These are phyloP conservation scores for Neofusicoccum umdonicola DNA, from an alignment of 2,329 filamentous ascomycete genomes.

Conservation along the genomic window DNA sequence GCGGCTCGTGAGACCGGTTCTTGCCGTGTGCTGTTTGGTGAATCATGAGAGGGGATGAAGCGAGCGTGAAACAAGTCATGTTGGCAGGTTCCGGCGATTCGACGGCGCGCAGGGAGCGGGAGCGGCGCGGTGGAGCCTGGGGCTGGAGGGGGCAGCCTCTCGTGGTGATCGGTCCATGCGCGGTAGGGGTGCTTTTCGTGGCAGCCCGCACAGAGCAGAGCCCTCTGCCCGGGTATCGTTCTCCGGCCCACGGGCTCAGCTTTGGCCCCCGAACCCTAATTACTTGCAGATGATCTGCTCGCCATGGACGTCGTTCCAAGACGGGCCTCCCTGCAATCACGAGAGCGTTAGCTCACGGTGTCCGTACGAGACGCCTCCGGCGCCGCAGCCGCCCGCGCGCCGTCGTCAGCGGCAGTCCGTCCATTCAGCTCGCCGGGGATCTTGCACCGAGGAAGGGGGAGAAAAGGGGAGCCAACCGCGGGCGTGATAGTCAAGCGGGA, in stretches of 20 bases:
- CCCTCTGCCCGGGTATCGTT: conserved; percentile 14
- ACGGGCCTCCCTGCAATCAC: neutral
- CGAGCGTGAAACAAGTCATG: conserved; percentile 17
- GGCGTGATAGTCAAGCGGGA: neutral
- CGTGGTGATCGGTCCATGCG: conserved; percentile 16
- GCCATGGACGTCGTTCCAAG: conserved; percentile 3
- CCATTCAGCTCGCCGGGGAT: neutral
- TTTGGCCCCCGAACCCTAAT: conserved; percentile 14
- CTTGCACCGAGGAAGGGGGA: neutral
- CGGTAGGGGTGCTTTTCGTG: conserved; percentile 12
- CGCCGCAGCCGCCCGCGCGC: neutral
- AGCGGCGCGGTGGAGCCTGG: conserved; percentile 12
- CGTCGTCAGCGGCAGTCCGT: neutral
- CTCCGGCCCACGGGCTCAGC: conserved; percentile 9
- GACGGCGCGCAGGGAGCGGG: conserved; percentile 13
- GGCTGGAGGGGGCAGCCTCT: neutral
- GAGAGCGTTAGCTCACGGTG: conserved; percentile 8
- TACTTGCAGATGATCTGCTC: conserved; percentile 18
- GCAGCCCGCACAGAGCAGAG: conserved; percentile 15
- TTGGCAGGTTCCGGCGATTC: conserved; percentile 14
- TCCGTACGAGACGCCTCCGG: neutral
- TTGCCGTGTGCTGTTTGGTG: conserved; percentile 13
- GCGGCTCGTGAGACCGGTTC: conserved; percentile 16
- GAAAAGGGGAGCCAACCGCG: neutral
- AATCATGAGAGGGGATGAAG: conserved; percentile 16